These are phyloP conservation scores for Vitis hybrid DNA, from an alignment of 177 flowering plant genomes.

Conservation along the genomic window DNA sequence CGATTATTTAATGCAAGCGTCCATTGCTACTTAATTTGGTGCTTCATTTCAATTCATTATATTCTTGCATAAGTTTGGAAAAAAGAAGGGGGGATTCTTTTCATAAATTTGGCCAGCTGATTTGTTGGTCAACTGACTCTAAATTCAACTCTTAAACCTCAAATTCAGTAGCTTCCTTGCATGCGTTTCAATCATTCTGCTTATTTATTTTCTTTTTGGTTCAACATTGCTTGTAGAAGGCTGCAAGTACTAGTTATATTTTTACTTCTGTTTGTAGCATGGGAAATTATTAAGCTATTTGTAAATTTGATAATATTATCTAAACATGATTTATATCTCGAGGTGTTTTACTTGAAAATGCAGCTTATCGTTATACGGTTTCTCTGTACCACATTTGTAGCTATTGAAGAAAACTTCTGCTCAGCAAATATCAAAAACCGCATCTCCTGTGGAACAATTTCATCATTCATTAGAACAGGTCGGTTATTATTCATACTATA, in stretches of 20 bases:
- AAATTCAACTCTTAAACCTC: too few species aligned
- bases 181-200: background rate
- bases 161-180: too few species aligned
- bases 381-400: constrained; percentile 55
- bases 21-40: too few species aligned
- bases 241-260: background rate
- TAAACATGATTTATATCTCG: constrained; percentile 8
- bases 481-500: constrained; percentile 21
- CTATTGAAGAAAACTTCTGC: constrained; percentile 82
- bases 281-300: background rate
- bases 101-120: too few species aligned
- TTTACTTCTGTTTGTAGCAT: background rate
- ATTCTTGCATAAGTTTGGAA: too few species aligned
- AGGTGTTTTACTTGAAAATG: constrained; percentile 20
- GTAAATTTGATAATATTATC: background rate
- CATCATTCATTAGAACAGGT: constrained; percentile 80
- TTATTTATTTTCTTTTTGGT: background rate
- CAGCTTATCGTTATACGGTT: constrained; percentile 38
- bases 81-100: too few species aligned
- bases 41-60: too few species aligned
- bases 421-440: constrained; percentile 68
- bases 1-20: too few species aligned
- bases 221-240: background rate
- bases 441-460: constrained; percentile 75
- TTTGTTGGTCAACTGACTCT: too few species aligned